Conservation (phyloP, 2,329 filamentous ascomycete species). For the Xylaria sp. region DNA sequence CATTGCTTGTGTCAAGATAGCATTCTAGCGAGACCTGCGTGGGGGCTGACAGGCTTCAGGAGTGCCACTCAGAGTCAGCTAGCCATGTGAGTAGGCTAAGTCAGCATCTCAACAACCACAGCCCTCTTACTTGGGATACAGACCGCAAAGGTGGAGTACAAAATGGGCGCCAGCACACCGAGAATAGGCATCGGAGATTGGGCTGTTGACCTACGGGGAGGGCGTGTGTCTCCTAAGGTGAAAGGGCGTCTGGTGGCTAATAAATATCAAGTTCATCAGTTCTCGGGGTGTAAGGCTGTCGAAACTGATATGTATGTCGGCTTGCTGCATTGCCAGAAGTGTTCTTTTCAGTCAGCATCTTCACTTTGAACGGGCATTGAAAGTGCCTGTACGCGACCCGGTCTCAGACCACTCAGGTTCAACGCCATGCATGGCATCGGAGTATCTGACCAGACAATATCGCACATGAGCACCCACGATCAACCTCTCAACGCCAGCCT, state of each 20-base stretch:
- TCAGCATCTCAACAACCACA: neutral
- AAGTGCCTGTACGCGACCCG: neutral
- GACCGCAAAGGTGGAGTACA: neutral
- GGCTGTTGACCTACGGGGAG: neutral
- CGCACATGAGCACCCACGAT: neutral
- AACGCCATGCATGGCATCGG: neutral
- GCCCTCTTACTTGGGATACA: neutral
- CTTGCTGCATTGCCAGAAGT: neutral
- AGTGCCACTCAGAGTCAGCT: no score
- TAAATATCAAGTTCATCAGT: neutral
- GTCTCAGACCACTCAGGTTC: neutral
- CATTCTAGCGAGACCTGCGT: neutral
- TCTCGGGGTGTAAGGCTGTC: neutral
- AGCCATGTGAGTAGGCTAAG: neutral
- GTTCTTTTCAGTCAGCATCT: neutral
- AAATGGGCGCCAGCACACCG: neutral
- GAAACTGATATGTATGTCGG: neutral
- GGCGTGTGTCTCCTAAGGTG: neutral
- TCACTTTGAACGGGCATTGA: neutral
- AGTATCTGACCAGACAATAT: slow-evolving; percentile 2
- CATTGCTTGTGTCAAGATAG: neutral
- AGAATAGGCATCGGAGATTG: neutral
- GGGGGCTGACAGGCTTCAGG: neutral
- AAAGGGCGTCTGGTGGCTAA: neutral
- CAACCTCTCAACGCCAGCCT: neutral